phyloP scores from a whole-genome alignment of 352 stramenopile genomes.

The Thraustotheca clavata region DNA sequence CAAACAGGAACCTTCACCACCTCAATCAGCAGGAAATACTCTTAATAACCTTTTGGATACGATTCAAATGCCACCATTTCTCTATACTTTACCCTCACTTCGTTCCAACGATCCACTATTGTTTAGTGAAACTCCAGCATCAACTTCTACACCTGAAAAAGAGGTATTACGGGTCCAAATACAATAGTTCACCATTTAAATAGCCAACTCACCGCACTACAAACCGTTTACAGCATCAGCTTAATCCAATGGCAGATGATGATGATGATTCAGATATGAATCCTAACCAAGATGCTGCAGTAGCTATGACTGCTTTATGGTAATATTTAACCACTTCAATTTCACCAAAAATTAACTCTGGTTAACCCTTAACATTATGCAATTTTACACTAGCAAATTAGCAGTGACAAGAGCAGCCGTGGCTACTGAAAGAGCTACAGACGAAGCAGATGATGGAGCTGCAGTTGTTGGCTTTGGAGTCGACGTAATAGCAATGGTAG shows the following conservation, averaged over 20 bases:
- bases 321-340: neutral
- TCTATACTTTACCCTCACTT: constrained; percentile 17
- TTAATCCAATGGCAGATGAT: constrained; percentile 19
- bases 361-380: neutral
- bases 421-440: neutral
- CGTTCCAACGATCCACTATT: neutral
- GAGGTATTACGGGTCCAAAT: neutral
- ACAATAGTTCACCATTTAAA: neutral
- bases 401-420: neutral
- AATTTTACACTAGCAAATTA: neutral
- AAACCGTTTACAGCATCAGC: constrained; percentile 14
- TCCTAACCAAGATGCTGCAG: constrained; percentile 13
- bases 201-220: neutral
- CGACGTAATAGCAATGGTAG: neutral
- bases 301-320: constrained; percentile 19
- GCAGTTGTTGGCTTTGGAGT: neutral
- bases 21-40: neutral
- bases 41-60: constrained; percentile 15
- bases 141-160: constrained; percentile 5
- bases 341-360: neutral
- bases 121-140: neutral
- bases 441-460: neutral
- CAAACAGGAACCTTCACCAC: neutral
- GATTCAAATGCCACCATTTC: constrained; percentile 4
- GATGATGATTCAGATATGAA: neutral